These are phyloP conservation scores for Myriosclerotinia duriaeana DNA, from an alignment of 2,329 filamentous ascomycete genomes.

Conservation along the genomic window DNA sequence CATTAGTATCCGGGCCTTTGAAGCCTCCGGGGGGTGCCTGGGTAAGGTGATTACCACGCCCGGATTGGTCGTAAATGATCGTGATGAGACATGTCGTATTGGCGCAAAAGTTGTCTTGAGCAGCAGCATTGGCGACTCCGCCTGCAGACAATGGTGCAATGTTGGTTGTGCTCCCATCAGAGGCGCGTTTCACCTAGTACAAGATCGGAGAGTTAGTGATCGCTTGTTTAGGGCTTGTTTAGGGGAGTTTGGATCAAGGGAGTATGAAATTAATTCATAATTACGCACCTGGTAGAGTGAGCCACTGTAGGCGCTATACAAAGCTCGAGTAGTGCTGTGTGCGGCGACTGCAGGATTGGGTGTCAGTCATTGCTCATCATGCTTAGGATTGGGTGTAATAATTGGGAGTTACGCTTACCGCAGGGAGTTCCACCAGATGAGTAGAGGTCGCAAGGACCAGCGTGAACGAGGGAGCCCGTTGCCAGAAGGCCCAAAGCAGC, in stretches of 20 bases:
- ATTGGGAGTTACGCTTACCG: conserved; percentile 10
- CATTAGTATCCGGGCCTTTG: conserved; percentile 53
- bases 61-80: conserved; percentile 66
- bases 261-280: neutral
- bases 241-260: neutral
- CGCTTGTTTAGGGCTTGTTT: neutral
- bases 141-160: conserved; percentile 52
- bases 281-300: conserved; percentile 52
- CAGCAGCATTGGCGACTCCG: conserved; percentile 59
- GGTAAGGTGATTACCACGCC: conserved; percentile 59
- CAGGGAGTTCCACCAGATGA: conserved; percentile 58
- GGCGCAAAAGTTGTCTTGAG: conserved; percentile 61
- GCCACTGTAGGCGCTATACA: conserved; percentile 55
- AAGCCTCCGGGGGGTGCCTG: conserved; percentile 60
- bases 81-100: conserved; percentile 62
- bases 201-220: neutral
- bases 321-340: conserved; percentile 62
- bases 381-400: too few relatives aligned
- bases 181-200: conserved; percentile 51
- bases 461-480: conserved; percentile 46
- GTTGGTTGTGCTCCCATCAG: conserved; percentile 44
- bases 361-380: neutral
- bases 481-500: conserved; percentile 41
- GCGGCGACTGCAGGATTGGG: conserved; percentile 49
- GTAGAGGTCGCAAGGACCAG: conserved; percentile 64